Evolutionary conservation across 305 asterid genomes (phyloP).

Genomic region (Petunia hybrid): DNA sequence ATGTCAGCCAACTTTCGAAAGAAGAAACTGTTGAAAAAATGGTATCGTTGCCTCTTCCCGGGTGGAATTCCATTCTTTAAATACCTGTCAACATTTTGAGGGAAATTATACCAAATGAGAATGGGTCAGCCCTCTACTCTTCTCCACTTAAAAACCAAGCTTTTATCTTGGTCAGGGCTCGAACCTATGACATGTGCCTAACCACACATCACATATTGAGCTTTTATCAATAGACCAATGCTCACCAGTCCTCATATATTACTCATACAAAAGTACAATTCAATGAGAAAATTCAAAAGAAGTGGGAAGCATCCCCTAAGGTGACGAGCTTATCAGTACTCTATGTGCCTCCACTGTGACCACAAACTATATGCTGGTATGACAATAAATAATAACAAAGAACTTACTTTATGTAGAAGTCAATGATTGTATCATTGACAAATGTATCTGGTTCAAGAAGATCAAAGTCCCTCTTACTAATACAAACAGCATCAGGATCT

Average conservation of each 20-base stretch:
- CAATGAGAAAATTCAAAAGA: neutral
- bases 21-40: slow-evolving; percentile 97
- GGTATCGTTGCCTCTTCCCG: slow-evolving; percentile 68
- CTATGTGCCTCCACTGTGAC: neutral
- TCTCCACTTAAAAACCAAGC: too few species aligned
- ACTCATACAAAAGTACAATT: neutral
- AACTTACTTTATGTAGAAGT: slow-evolving; percentile 92
- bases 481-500: slow-evolving; percentile 90
- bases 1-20: slow-evolving; percentile 94
- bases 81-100: slow-evolving; percentile 56
- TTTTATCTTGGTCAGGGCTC: slow-evolving; percentile 1
- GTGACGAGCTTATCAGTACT: slow-evolving; percentile 13
- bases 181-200: neutral
- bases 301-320: slow-evolving; percentile 16
- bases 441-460: slow-evolving; percentile 88
- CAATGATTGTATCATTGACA: slow-evolving; percentile 93
- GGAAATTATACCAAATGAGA: slow-evolving; percentile 39
- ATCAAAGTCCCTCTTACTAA: slow-evolving; percentile 88
- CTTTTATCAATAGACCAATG: neutral
- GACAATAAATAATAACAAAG: neutral
- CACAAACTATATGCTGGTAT: slow-evolving; percentile 28
- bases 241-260: neutral
- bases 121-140: neutral
- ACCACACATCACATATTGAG: slow-evolving; percentile 25
- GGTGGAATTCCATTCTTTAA: slow-evolving; percentile 66